phyloP scores from a whole-genome alignment of 257 asterid species.

The Solanum arcanum region DNA sequence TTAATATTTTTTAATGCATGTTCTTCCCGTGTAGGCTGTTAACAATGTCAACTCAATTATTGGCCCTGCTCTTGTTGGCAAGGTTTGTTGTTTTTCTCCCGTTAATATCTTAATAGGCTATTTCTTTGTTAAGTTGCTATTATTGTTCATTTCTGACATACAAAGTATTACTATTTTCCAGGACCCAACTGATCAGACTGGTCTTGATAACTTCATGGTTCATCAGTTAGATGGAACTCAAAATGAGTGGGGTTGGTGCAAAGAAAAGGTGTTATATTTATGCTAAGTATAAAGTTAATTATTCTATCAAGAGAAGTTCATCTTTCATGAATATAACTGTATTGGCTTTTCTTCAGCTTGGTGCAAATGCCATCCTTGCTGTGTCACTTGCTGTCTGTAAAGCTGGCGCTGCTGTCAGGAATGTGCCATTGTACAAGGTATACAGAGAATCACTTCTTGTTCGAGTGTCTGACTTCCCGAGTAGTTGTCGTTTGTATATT shows the following conservation, averaged over 20 bases:
- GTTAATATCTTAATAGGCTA: background rate
- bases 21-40: slow-evolving; percentile 43
- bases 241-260: slow-evolving; percentile 99
- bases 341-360: slow-evolving; percentile 49
- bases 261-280: slow-evolving; percentile 56
- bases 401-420: slow-evolving; percentile 79
- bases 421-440: slow-evolving; percentile 86
- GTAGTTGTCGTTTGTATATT: background rate
- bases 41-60: slow-evolving; percentile 74
- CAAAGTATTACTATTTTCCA: slow-evolving; percentile 14
- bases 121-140: background rate
- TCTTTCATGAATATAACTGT: background rate
- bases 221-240: slow-evolving; percentile 94
- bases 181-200: slow-evolving; percentile 91
- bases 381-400: slow-evolving; percentile 96
- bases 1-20: background rate
- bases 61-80: slow-evolving; percentile 91
- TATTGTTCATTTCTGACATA: background rate
- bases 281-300: background rate
- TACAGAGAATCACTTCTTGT: background rate
- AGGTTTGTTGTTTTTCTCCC: slow-evolving; percentile 37
- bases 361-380: slow-evolving; percentile 94
- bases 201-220: slow-evolving; percentile 83
- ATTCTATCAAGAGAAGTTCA: background rate
- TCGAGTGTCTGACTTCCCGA: background rate